Conservation (phyloP, 2,329 filamentous ascomycete genomes). For the Neopestalotiopsis sp. region DNA sequence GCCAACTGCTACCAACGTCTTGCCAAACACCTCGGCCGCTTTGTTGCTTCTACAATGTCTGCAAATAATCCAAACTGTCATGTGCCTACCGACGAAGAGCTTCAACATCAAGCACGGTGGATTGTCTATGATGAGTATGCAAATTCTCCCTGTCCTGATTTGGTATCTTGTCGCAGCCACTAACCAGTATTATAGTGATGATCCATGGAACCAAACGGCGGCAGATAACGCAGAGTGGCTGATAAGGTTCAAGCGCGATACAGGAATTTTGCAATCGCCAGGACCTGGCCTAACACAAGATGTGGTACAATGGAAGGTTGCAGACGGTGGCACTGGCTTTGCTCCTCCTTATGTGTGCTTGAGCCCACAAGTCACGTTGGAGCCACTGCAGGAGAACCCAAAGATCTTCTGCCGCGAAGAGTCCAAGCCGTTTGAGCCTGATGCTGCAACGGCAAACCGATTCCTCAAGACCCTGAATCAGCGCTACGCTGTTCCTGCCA, state of each 20-base stretch:
- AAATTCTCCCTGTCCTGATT: not conserved
- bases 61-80: conserved; percentile 65
- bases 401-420: conserved; percentile 40
- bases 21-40: conserved; percentile 58
- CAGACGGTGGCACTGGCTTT: conserved; percentile 59
- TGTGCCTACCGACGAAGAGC: conserved; percentile 63
- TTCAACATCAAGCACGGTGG: conserved; percentile 69
- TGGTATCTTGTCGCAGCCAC: not conserved
- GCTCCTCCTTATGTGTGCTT: conserved; percentile 59
- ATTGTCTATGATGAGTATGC: conserved; percentile 66
- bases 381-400: conserved; percentile 39
- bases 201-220: conserved; percentile 68
- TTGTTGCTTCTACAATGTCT: conserved; percentile 58
- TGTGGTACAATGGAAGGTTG: conserved; percentile 48
- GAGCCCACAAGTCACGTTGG: conserved; percentile 38
- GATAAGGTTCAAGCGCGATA: conserved; percentile 64
- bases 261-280: conserved; percentile 53
- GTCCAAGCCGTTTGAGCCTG: conserved; percentile 47
- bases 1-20: conserved; percentile 65
- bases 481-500: conserved; percentile 50
- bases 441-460: conserved; percentile 51
- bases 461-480: conserved; percentile 51
- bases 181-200: conserved; percentile 50
- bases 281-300: conserved; percentile 54
- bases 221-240: conserved; percentile 70